A percentile compares a stretch with the other conserved stretches of the same genome.
Evolutionary conservation across 2,329 filamentous ascomycete species (phyloP).

Genomic region (Xylaria sp.): DNA sequence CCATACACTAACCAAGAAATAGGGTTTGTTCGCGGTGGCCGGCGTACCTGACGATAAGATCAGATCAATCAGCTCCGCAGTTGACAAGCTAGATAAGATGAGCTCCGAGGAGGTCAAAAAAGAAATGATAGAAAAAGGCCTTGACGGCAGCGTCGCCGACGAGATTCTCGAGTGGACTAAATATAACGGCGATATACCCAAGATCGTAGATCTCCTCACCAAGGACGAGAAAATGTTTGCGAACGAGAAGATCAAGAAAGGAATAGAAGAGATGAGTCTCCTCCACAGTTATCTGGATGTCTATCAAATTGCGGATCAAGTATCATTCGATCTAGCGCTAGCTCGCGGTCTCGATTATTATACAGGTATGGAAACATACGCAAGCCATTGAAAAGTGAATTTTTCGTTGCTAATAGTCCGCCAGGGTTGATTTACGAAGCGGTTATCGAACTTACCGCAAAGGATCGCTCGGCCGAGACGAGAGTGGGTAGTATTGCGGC

Average conservation of each 20-base stretch:
- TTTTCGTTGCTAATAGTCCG: constrained; percentile 13
- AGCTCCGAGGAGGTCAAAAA: constrained; percentile 79
- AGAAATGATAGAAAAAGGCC: constrained; percentile 82
- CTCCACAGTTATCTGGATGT: constrained; percentile 76
- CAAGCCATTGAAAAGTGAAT: not conserved
- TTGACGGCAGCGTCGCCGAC: constrained; percentile 74
- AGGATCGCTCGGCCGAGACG: constrained; percentile 75
- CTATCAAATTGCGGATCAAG: constrained; percentile 70
- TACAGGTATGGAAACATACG: constrained; percentile 60
- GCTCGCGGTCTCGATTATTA: constrained; percentile 82
- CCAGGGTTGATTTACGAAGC: constrained; percentile 74
- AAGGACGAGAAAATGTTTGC: constrained; percentile 68
- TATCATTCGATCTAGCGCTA: constrained; percentile 79
- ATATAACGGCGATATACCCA: constrained; percentile 69
- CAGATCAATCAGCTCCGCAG: constrained; percentile 77
- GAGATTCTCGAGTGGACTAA: constrained; percentile 79
- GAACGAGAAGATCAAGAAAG: constrained; percentile 73
- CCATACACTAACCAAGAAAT: not conserved
- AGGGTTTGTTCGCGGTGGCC: constrained; percentile 79
- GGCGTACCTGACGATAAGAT: constrained; percentile 80
- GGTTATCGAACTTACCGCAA: constrained; percentile 69
- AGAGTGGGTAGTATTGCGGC: constrained; percentile 81
- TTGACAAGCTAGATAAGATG: constrained; percentile 82
- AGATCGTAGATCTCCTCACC: constrained; percentile 70
- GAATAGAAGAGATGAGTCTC: constrained; percentile 75